These are phyloP conservation scores for Prinsepia uniflora DNA, from an alignment of 306 rosid species.

Conservation along the genomic window DNA sequence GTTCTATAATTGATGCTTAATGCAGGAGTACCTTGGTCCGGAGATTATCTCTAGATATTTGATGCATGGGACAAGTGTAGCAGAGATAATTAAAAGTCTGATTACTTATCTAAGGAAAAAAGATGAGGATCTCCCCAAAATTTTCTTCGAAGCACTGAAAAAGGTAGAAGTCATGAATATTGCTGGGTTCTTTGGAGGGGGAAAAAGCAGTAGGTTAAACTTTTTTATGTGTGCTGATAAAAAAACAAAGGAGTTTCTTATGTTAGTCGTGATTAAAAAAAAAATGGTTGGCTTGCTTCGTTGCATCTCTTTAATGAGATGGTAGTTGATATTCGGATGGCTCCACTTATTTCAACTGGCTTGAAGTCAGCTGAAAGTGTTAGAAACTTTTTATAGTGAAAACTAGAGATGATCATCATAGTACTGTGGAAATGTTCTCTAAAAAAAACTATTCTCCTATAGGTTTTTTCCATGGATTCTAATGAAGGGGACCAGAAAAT, in stretches of 20 bases:
- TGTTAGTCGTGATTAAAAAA: neutral
- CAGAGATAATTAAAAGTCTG: constrained; percentile 70
- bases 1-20: neutral
- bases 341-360: neutral
- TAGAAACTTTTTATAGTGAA: neutral
- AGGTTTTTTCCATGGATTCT: neutral
- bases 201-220: neutral
- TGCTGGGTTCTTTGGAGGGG: neutral
- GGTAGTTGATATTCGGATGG: neutral
- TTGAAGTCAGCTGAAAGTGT: neutral
- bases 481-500: neutral
- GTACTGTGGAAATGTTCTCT: neutral
- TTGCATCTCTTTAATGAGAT: neutral
- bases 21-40: constrained; percentile 87
- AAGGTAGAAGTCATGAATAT: constrained; percentile 41
- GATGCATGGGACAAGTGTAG: constrained; percentile 71
- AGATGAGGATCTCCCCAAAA: constrained; percentile 47
- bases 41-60: constrained; percentile 78
- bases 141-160: constrained; percentile 81
- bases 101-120: constrained; percentile 65
- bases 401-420: neutral
- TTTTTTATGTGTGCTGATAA: neutral
- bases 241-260: neutral
- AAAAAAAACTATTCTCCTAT: neutral
- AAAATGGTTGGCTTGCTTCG: neutral